A percentile compares a stretch with the other conserved stretches of the same genome.
Conservation (phyloP, 2,329 filamentous ascomycete genomes). For the Trichoderma polysporum region DNA sequence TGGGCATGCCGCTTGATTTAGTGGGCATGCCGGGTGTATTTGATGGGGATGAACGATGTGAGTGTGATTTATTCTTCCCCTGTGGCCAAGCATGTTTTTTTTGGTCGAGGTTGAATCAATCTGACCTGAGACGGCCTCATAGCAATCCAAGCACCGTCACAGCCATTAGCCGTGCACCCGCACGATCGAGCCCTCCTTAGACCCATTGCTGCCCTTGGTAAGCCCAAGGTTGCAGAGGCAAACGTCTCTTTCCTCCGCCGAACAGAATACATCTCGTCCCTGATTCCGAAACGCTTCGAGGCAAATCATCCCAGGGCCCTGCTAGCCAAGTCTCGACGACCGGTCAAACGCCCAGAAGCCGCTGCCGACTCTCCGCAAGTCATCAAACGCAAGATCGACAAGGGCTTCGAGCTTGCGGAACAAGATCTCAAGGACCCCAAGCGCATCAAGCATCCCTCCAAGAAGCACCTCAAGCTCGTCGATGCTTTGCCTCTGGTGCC, state of each 20-base stretch:
- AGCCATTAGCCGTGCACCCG: slow-evolving; percentile 71
- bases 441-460: slow-evolving; percentile 58
- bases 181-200: slow-evolving; percentile 82
- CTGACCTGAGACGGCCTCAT: slow-evolving; percentile 13
- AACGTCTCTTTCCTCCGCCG: slow-evolving; percentile 91
- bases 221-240: slow-evolving; percentile 72
- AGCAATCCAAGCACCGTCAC: slow-evolving; percentile 81
- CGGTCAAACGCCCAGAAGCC: slow-evolving; percentile 54
- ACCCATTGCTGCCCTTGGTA: slow-evolving; percentile 80
- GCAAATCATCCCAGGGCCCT: slow-evolving; percentile 45
- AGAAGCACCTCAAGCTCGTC: slow-evolving; percentile 57
- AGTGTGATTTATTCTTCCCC: slow-evolving; percentile 21
- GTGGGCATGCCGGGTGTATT: slow-evolving; percentile 94
- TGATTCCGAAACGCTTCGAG: slow-evolving; percentile 49
- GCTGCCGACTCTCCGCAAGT: slow-evolving; percentile 62
- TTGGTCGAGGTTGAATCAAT: neutral
- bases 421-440: slow-evolving; percentile 54
- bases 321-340: slow-evolving; percentile 35
- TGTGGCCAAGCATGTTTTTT: too few relatives aligned
- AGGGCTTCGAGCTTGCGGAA: slow-evolving; percentile 57
- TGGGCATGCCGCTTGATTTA: slow-evolving; percentile 95
- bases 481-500: slow-evolving; percentile 62
- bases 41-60: slow-evolving; percentile 91
- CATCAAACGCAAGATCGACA: slow-evolving; percentile 68
- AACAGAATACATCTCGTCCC: slow-evolving; percentile 87